Percentiles rank a stretch among this genome's conserved stretches.
Evolutionary conservation across 2,329 filamentous ascomycete species (phyloP).

Genomic region (Pseudocercospora ulei): DNA sequence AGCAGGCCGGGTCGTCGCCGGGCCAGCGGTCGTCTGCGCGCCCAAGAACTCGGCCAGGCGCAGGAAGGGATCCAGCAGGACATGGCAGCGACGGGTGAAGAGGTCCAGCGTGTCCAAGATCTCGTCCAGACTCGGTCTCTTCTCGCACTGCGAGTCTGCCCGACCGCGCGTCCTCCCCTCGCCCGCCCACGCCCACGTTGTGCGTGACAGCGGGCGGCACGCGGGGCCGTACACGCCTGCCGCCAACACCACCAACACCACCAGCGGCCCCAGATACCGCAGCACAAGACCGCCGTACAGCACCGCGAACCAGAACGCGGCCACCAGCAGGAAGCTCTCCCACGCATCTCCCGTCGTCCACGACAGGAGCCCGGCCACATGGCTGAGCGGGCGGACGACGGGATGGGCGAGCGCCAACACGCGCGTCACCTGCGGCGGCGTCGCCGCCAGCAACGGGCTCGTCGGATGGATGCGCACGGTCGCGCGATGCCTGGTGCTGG

Average conservation of each 20-base stretch:
- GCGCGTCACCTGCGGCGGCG: slow-evolving; percentile 86
- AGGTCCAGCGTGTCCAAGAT: slow-evolving; percentile 89
- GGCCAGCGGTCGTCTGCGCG: slow-evolving; percentile 78
- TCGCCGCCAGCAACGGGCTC: slow-evolving; percentile 82
- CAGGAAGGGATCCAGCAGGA: slow-evolving; percentile 78
- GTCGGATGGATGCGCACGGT: slow-evolving; percentile 88
- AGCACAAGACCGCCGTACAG: slow-evolving; percentile 81
- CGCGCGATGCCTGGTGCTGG: slow-evolving; percentile 19
- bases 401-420: slow-evolving; percentile 93
- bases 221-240: slow-evolving; percentile 84
- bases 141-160: slow-evolving; percentile 50
- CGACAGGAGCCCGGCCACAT: slow-evolving; percentile 71
- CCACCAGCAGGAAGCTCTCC: slow-evolving; percentile 89
- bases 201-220: slow-evolving; percentile 83
- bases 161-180: slow-evolving; percentile 50
- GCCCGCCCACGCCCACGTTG: slow-evolving; percentile 60
- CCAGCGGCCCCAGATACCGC: slow-evolving; percentile 69
- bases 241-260: slow-evolving; percentile 70
- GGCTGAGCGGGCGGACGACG: slow-evolving; percentile 81
- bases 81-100: slow-evolving; percentile 84
- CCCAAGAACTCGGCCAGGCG: slow-evolving; percentile 80
- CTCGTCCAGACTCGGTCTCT: slow-evolving; percentile 92
- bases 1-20: slow-evolving; percentile 80
- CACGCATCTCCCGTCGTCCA: slow-evolving; percentile 92
- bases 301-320: slow-evolving; percentile 72